A percentile compares a stretch with the other conserved stretches of the same genome.
Conservation (phyloP, 2,329 filamentous ascomycete genomes). For the Colletotrichum tropicicola region DNA sequence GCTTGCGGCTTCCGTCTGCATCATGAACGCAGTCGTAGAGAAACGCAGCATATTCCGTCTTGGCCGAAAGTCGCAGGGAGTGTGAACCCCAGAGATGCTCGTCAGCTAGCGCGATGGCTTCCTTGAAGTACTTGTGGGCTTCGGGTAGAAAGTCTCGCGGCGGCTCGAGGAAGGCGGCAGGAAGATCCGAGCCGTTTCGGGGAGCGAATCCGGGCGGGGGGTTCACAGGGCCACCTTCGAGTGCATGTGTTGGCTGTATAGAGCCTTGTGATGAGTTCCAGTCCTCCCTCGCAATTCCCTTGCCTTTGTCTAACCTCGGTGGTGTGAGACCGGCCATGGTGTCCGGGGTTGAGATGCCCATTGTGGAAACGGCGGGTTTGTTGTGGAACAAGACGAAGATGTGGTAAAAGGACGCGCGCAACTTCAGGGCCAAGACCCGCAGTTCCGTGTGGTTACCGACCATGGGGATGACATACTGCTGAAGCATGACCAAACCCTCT, state of each 20-base stretch:
- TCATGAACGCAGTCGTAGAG: slow-evolving; percentile 94
- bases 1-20: slow-evolving; percentile 74
- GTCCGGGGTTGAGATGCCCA: slow-evolving; percentile 62
- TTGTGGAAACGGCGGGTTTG: slow-evolving; percentile 77
- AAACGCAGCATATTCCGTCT: slow-evolving; percentile 92
- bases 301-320: slow-evolving; percentile 55
- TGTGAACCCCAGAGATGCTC: slow-evolving; percentile 85
- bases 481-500: slow-evolving; percentile 88
- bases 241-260: slow-evolving; percentile 56
- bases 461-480: slow-evolving; percentile 87
- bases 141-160: slow-evolving; percentile 82
- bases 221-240: slow-evolving; percentile 68
- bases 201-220: slow-evolving; percentile 64
- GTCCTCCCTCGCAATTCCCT: slow-evolving; percentile 55
- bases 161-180: slow-evolving; percentile 75
- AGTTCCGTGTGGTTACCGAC: slow-evolving; percentile 82
- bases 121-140: slow-evolving; percentile 83
- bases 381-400: slow-evolving; percentile 98
- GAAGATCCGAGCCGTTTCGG: slow-evolving; percentile 40
- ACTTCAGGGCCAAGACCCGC: slow-evolving; percentile 89
- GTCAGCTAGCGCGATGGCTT: slow-evolving; percentile 79
- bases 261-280: slow-evolving; percentile 52
- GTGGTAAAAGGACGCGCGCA: slow-evolving; percentile 94
- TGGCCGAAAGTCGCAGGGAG: slow-evolving; percentile 87
- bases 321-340: slow-evolving; percentile 47